These are phyloP conservation scores for Paramarasmius palmivorus DNA, from an alignment of 1,284 basidiomycete species.

Conservation along the genomic window DNA sequence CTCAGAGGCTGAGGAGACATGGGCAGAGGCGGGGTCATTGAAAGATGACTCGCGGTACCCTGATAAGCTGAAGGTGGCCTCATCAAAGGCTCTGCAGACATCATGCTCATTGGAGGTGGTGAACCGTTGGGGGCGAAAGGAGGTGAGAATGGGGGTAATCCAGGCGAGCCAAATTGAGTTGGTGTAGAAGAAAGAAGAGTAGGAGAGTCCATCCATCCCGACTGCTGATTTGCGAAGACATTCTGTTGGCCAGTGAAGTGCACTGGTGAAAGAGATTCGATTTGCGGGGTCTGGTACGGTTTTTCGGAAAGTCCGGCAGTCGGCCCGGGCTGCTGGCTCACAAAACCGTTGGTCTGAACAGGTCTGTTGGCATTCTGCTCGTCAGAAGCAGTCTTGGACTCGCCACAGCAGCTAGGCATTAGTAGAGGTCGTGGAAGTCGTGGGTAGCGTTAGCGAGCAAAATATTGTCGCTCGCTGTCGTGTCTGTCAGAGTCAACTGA, in stretches of 20 bases:
- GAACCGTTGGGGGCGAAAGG: slow-evolving; percentile 8
- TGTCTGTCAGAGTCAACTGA: slow-evolving; percentile 4
- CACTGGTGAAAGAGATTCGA: slow-evolving; percentile 46
- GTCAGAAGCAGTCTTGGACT: slow-evolving; percentile 29
- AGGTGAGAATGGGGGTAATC: slow-evolving; percentile 1
- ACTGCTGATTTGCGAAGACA: slow-evolving; percentile 20
- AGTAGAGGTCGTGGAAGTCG: slow-evolving; percentile 9
- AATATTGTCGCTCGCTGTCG: slow-evolving; percentile 3
- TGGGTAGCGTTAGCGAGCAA: slow-evolving; percentile 2
- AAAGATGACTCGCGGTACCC: slow-evolving; percentile 21
- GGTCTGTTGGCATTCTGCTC: slow-evolving; percentile 34
- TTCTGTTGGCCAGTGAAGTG: slow-evolving; percentile 29
- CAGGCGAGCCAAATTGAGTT: slow-evolving; percentile 15
- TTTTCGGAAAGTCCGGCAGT: slow-evolving; percentile 36
- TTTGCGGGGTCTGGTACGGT: slow-evolving; percentile 38
- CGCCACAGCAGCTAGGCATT: slow-evolving; percentile 64
- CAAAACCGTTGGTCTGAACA: slow-evolving; percentile 19
- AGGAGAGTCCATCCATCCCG: slow-evolving; percentile 29
- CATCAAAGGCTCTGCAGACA: slow-evolving; percentile 24
- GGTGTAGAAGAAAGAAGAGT: slow-evolving; percentile 30
- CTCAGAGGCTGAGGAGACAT: slow-evolving; percentile 19
- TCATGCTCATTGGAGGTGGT: slow-evolving; percentile 3
- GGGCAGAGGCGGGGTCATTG: slow-evolving; percentile 24
- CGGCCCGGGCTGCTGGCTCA: slow-evolving; percentile 55
- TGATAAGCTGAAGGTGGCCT: slow-evolving; percentile 13